Base-by-base conservation (phyloP, 176 grass and related monocot species). In the Tillandsia fasciculata region DNA sequence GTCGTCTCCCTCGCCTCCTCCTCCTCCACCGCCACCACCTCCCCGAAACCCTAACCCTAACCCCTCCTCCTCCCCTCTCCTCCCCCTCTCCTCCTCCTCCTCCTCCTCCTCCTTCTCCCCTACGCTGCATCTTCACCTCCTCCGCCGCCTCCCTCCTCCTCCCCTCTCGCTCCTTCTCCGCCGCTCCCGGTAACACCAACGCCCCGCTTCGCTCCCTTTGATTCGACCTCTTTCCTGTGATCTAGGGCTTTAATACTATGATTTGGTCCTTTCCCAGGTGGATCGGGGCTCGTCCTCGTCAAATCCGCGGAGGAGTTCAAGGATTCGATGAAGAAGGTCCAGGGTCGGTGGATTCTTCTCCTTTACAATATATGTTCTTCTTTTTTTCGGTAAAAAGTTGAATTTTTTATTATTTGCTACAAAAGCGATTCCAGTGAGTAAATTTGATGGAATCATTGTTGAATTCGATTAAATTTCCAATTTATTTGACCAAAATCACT, bases 1-100 rank as follows among this genome's bases (percentile, higher is more conserved):
- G 76, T 50, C 84, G 85, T 64, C 76, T 87, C 0, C 56, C 72
- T 72, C 77, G 68, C 76, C 85, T 80, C 48, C 26, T 65, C 75
- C 67, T 81, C n/a, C 72, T 54, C 52, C 75, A 61, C 67, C 13
- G 42, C 76, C 47, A 57, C 64, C 53, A 24, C n/a, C 49, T 18
- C 75, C 1, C 8, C 76, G 27, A 63, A 57, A 9, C 50, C 76
- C 24, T 61, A 11, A 28, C 71, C 7, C 67, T 72, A 49, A 66
- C 67, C 28, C 49, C 76, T 17, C 73, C 51, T 64, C 47, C 22
- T 26, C 24, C 7, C 11, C 47, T 53, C 56, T 11, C 49, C 24
- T 68, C 12, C 58, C 48, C 54, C 26, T 6, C 18, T 23, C 8
- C 4, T 5, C 59, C 2, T 22, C 14, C 11, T 5, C 59, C 2